These are phyloP conservation scores for Saturnispora zaruensis DNA, from an alignment of 805 yeast species.

Conservation along the genomic window DNA sequence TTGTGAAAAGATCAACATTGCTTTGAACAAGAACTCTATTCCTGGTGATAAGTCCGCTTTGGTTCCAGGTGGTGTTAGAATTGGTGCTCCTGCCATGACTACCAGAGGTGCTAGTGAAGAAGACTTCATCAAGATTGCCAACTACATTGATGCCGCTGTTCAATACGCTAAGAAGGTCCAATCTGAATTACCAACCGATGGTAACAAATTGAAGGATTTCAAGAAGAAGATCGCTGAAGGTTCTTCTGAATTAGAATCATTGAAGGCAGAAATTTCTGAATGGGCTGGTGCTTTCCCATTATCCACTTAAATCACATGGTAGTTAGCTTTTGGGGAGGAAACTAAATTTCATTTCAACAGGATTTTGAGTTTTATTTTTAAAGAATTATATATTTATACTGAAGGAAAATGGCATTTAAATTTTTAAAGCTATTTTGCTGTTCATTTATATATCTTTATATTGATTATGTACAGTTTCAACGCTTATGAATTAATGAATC, in stretches of 20 bases:
- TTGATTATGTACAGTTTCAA: slow-evolving; percentile 1
- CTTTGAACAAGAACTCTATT: slow-evolving; percentile 91
- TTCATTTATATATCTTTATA: background rate
- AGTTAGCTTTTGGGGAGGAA: background rate
- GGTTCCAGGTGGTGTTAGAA: slow-evolving; percentile 92
- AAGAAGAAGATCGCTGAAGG: slow-evolving; percentile 71
- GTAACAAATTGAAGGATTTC: slow-evolving; percentile 93
- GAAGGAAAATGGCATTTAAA: background rate
- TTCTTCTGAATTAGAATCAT: slow-evolving; percentile 53
- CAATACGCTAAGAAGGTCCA: slow-evolving; percentile 70
- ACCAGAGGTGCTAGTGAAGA: slow-evolving; percentile 79
- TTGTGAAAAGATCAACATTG: slow-evolving; percentile 83
- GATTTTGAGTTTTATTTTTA: slow-evolving; percentile 8
- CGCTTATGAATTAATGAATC: background rate
- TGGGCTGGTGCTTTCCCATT: slow-evolving; percentile 91
- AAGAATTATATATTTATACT: background rate
- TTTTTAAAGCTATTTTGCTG: background rate
- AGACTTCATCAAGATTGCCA: slow-evolving; percentile 76
- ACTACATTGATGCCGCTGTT: slow-evolving; percentile 72
- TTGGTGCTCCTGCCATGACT: slow-evolving; percentile 98
- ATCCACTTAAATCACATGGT: slow-evolving; percentile 34
- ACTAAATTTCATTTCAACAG: background rate
- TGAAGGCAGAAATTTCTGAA: slow-evolving; percentile 69
- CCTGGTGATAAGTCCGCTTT: slow-evolving; percentile 96
- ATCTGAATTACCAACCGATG: slow-evolving; percentile 75